Conservation (phyloP, 306 rosid genomes). For the Citrullus amarus region DNA sequence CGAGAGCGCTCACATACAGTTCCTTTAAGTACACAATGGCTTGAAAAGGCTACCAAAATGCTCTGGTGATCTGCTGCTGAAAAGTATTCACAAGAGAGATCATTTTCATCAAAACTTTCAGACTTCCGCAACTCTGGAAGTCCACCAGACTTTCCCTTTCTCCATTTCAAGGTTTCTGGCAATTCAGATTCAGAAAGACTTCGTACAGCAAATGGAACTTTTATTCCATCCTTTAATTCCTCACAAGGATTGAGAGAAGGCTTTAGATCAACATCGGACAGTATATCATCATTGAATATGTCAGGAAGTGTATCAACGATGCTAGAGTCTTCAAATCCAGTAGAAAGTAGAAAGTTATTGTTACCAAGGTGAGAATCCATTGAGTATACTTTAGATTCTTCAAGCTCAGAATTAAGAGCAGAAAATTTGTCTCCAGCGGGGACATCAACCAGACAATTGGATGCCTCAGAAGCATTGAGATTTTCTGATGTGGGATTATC, state of each 20-base stretch:
- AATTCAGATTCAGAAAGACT: constrained; percentile 33
- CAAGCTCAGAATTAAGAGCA: constrained; percentile 30
- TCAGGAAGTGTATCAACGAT: constrained; percentile 23
- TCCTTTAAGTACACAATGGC: constrained; percentile 75
- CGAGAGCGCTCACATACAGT: constrained; percentile 75
- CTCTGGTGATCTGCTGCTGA: constrained; percentile 85
- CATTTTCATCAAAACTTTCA: constrained; percentile 45
- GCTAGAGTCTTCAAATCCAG: constrained; percentile 22
- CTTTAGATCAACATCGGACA: constrained; percentile 24
- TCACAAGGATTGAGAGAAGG: constrained; percentile 20
- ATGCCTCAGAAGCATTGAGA: constrained; percentile 18
- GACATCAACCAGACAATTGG: constrained; percentile 26
- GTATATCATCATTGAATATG: constrained; percentile 23
- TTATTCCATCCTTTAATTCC: constrained; percentile 20
- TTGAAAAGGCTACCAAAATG: constrained; percentile 90
- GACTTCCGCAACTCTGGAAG: constrained; percentile 21
- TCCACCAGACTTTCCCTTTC: constrained; percentile 35
- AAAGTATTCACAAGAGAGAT: constrained; percentile 65
- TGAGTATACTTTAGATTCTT: constrained; percentile 14
- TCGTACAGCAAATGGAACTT: constrained; percentile 14
- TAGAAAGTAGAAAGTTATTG: constrained; percentile 21
- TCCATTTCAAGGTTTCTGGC: constrained; percentile 27
- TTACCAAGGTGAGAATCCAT: constrained; percentile 22
- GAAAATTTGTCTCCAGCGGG: constrained; percentile 20
- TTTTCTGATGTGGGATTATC: constrained; percentile 27